Conservation (phyloP, 169 alveolate genomes). For the Cytauxzoon felis region DNA sequence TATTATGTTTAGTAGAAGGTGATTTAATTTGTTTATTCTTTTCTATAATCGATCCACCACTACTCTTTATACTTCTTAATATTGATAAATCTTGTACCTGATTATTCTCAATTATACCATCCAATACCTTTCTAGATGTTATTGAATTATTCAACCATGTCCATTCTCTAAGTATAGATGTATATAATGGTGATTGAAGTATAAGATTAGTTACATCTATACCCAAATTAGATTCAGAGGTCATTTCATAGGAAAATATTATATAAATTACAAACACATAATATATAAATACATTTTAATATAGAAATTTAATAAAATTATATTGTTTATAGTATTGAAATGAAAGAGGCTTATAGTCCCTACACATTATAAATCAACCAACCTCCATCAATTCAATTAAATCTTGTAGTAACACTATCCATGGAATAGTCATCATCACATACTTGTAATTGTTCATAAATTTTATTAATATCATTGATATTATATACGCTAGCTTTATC, state of each 20-base stretch:
- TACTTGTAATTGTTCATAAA: no score
- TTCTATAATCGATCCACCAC: constrained; percentile 1
- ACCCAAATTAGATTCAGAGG: neutral
- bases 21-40: neutral
- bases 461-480: no score
- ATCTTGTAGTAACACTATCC: no score
- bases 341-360: no score
- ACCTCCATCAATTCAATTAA: no score
- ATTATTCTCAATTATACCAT: constrained; percentile 5
- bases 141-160: constrained; percentile 6
- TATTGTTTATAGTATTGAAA: neutral
- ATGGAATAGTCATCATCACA: no score
- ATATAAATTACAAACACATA: neutral
- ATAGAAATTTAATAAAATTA: neutral
- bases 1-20: neutral
- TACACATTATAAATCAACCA: no score
- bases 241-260: neutral
- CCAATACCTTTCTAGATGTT: neutral
- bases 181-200: neutral
- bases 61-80: neutral
- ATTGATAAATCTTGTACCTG: neutral
- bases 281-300: neutral
- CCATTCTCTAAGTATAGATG: constrained; percentile 7
- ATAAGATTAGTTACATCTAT: neutral
- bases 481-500: no score